Evolutionary conservation across 352 stramenopile species (phyloP).

Genomic region (Pythium dissotocum): DNA sequence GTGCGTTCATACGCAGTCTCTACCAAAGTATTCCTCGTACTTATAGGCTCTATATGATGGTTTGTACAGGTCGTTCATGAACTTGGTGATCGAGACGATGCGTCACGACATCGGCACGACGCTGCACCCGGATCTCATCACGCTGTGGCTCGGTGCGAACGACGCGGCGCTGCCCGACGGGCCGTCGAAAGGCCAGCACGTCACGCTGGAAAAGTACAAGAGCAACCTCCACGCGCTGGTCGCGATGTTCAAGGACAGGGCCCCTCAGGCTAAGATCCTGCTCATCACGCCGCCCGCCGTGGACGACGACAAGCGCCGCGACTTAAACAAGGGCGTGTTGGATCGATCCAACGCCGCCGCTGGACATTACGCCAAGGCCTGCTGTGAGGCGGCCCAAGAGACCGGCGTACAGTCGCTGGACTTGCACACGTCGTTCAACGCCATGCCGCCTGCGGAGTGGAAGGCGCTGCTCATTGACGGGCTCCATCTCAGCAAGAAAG

Average conservation of each 20-base stretch:
- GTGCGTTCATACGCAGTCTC: conserved; percentile 22
- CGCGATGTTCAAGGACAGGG: conserved; percentile 23
- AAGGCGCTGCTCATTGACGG: conserved; percentile 47
- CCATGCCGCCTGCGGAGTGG: conserved; percentile 28
- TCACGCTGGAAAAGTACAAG: conserved; percentile 44
- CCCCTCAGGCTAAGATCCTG: conserved; percentile 35
- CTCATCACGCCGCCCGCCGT: conserved; percentile 58
- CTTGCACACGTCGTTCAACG: conserved; percentile 47
- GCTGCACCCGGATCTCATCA: conserved; percentile 32
- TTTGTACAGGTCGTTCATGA: conserved; percentile 29
- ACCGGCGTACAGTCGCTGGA: conserved; percentile 39
- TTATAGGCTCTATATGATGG: background rate
- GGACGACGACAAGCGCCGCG: conserved; percentile 32
- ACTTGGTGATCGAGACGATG: conserved; percentile 32
- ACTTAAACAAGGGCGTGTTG: conserved; percentile 6
- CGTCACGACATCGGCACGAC: conserved; percentile 30
- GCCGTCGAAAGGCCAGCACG: conserved; percentile 36
- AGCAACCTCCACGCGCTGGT: conserved; percentile 42
- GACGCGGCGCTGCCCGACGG: conserved; percentile 41
- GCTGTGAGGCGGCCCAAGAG: conserved; percentile 36
- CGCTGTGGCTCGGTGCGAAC: conserved; percentile 53
- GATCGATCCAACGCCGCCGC: conserved; percentile 45
- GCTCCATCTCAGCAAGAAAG: conserved; percentile 50
- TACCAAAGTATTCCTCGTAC: background rate
- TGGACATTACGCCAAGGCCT: conserved; percentile 43